These are phyloP conservation scores for Oemleria cerasiformis DNA, from an alignment of 306 rosid genomes.

Conservation along the genomic window DNA sequence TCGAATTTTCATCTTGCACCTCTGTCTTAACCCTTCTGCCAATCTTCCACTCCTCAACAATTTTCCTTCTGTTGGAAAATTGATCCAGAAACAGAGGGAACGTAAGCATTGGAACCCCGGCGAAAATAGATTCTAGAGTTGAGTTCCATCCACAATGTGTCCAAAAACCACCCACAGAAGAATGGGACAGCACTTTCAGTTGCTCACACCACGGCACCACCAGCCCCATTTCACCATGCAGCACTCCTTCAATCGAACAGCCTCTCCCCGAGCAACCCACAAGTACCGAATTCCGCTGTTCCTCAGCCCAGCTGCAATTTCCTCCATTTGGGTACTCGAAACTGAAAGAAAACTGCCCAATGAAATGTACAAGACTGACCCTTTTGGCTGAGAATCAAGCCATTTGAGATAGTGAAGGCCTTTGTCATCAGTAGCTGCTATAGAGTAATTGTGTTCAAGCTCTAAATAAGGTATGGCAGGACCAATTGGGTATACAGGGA, in stretches of 20 bases:
- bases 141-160: constrained; percentile 30
- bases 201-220: constrained; percentile 33
- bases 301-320: constrained; percentile 40
- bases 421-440: not conserved
- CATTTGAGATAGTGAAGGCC: constrained; percentile 34
- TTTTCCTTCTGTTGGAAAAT: constrained; percentile 18
- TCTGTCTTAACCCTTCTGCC: constrained; percentile 12
- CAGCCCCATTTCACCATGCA: constrained; percentile 10
- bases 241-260: constrained; percentile 29
- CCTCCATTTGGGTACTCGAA: constrained; percentile 44
- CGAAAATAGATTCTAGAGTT: constrained; percentile 12
- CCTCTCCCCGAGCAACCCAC: constrained; percentile 52
- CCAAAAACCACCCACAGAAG: constrained; percentile 28
- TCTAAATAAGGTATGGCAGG: constrained; percentile 49
- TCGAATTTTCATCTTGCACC: not conserved
- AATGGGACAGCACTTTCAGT: constrained; percentile 23
- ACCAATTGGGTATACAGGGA: constrained; percentile 48
- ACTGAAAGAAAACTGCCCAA: constrained; percentile 53
- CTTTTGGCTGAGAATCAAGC: constrained; percentile 54
- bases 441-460: not conserved
- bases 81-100: constrained; percentile 23
- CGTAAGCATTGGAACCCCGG: constrained; percentile 22
- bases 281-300: constrained; percentile 27
- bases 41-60: constrained; percentile 26
- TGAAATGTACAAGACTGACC: constrained; percentile 55